A percentile compares a stretch with the other conserved stretches of the same genome.
Conservation (phyloP, 2,329 filamentous ascomycete species). For the Trichoderma lentiforme region DNA sequence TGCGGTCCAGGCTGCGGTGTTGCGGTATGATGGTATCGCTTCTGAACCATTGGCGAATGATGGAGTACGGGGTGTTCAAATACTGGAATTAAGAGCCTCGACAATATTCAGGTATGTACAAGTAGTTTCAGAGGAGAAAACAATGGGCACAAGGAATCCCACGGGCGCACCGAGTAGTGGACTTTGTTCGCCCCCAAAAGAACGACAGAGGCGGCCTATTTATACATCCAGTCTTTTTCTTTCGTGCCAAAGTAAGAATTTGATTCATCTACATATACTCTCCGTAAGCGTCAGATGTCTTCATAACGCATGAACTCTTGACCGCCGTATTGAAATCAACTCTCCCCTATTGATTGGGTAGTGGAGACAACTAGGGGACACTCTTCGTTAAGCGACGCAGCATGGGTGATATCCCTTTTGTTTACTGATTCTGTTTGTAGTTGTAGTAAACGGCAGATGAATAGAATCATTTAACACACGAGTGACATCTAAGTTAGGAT, state of each 20-base stretch:
- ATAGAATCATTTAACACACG: background rate
- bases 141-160: background rate
- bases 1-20: background rate
- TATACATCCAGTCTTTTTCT: background rate
- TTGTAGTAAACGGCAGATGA: background rate
- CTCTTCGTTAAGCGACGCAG: background rate
- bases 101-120: background rate
- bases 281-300: background rate
- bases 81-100: background rate
- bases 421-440: background rate
- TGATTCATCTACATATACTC: background rate
- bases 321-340: background rate
- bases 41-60: background rate
- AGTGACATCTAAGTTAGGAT: background rate
- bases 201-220: background rate
- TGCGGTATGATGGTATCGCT: background rate
- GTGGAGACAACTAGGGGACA: background rate
- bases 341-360: background rate
- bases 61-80: background rate
- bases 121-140: background rate
- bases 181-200: background rate
- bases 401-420: background rate
- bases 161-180: background rate
- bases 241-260: background rate
- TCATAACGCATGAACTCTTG: background rate